phyloP scores from a whole-genome alignment of 352 stramenopile genomes.

The Globisporangium barbulae region DNA sequence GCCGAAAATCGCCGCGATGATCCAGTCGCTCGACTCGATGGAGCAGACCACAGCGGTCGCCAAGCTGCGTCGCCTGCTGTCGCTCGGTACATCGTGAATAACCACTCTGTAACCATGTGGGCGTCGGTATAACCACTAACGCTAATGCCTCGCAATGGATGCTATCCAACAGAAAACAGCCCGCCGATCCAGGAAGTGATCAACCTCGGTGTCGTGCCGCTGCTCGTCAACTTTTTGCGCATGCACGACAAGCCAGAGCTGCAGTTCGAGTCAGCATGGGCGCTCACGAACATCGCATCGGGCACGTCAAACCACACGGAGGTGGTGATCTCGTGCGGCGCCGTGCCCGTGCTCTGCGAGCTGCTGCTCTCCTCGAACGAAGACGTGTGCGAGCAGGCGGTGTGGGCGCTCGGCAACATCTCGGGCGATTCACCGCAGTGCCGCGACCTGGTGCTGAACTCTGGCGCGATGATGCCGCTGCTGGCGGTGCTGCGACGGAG shows the following conservation, averaged over 20 bases:
- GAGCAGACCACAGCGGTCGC: constrained; percentile 95
- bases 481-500: constrained; percentile 44
- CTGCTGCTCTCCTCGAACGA: constrained; percentile 95
- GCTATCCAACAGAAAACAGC: constrained; percentile 83
- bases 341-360: constrained; percentile 97
- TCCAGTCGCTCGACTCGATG: constrained; percentile 91
- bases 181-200: constrained; percentile 99
- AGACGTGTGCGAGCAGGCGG: constrained; percentile 94
- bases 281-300: constrained; percentile 99
- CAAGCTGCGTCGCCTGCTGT: constrained; percentile 96
- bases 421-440: constrained; percentile 97
- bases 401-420: constrained; percentile 99
- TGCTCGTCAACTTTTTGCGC: constrained; percentile 97
- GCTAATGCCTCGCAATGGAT: neutral
- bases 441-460: constrained; percentile 94
- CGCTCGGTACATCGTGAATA: constrained; percentile 73
- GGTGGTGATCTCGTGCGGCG: constrained; percentile 96
- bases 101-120: neutral
- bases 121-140: constrained; percentile 11
- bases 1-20: constrained; percentile 92
- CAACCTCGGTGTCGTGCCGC: constrained; percentile 94
- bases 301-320: constrained; percentile 97
- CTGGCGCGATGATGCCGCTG: constrained; percentile 92
- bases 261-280: constrained; percentile 99
- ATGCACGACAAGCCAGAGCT: constrained; percentile 90